Evolutionary conservation across 495 filamentous ascomycete genomes (phyloP).

Genomic region (Lasiosphaeria miniovina): DNA sequence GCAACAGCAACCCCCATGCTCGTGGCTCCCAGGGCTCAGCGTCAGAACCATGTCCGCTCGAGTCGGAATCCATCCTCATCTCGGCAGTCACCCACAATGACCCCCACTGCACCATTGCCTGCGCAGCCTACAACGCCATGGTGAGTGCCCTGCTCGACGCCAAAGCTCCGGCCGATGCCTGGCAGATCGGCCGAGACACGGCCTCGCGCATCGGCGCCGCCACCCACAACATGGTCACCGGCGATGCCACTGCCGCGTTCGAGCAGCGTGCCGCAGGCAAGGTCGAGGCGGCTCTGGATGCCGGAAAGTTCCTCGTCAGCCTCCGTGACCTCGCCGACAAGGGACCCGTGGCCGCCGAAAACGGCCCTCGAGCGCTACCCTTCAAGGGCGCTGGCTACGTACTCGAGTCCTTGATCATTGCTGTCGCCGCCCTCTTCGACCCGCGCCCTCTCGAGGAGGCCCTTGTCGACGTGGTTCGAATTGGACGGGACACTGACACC

Average conservation of each 20-base stretch:
- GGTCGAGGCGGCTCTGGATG: conserved; percentile 15
- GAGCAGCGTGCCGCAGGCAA: conserved; percentile 4
- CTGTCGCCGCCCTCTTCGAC: conserved; percentile 30
- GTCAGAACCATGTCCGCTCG: no score
- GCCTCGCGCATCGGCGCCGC: not conserved
- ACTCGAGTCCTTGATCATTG: conserved; percentile 28
- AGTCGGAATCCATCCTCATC: conserved; percentile 17
- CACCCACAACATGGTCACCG: no score
- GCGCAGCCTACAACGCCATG: conserved; percentile 26
- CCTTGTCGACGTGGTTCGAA: conserved; percentile 30
- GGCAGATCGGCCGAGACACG: conserved; percentile 12
- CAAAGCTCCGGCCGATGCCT: conserved; percentile 15
- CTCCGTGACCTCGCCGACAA: conserved; percentile 25
- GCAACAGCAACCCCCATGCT: no score
- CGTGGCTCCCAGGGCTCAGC: no score
- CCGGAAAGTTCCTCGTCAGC: conserved; percentile 11
- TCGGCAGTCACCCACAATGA: conserved; percentile 27
- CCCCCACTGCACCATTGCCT: conserved; percentile 17
- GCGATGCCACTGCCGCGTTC: conserved; percentile 13
- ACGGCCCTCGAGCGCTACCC: conserved; percentile 18
- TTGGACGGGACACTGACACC: conserved; percentile 32
- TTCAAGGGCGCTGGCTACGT: conserved; percentile 25
- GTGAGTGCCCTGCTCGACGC: conserved; percentile 23
- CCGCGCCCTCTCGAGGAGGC: conserved; percentile 29
- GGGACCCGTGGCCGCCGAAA: conserved; percentile 20